These are phyloP conservation scores for Sporothrix inflata DNA, from an alignment of 2,329 filamentous ascomycete genomes.

Conservation along the genomic window DNA sequence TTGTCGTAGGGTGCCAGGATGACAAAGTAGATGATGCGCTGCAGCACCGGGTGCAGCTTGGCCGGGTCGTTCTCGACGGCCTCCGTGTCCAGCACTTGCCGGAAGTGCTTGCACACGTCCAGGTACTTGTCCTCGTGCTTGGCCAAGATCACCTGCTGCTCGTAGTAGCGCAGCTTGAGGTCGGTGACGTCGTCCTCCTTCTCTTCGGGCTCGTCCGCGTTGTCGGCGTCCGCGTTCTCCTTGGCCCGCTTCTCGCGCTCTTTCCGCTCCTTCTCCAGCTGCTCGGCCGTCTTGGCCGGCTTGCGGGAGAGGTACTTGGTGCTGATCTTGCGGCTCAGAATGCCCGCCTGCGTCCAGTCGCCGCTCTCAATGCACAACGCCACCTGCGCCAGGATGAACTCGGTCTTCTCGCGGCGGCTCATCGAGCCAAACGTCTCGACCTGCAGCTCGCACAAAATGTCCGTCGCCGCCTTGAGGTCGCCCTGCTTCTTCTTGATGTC, in stretches of 20 bases:
- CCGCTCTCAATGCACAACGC: slow-evolving; percentile 90
- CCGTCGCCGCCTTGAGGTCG: slow-evolving; percentile 84
- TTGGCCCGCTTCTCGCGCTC: slow-evolving; percentile 89
- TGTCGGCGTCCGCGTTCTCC: slow-evolving; percentile 78
- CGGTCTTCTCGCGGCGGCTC: slow-evolving; percentile 95
- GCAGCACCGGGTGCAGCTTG: slow-evolving; percentile 83
- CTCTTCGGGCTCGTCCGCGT: slow-evolving; percentile 75
- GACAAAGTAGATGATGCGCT: slow-evolving; percentile 96
- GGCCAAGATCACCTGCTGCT: slow-evolving; percentile 92
- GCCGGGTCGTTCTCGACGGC: slow-evolving; percentile 87
- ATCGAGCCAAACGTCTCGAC: slow-evolving; percentile 99
- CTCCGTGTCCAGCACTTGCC: slow-evolving; percentile 94
- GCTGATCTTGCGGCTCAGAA: slow-evolving; percentile 95
- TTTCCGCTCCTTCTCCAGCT: slow-evolving; percentile 70
- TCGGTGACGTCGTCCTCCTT: slow-evolving; percentile 91
- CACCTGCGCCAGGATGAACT: slow-evolving; percentile 96
- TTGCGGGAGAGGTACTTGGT: slow-evolving; percentile 88
- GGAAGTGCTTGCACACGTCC: slow-evolving; percentile 96
- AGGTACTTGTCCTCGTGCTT: slow-evolving; percentile 98
- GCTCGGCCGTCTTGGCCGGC: slow-evolving; percentile 75
- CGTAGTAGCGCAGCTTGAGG: slow-evolving; percentile 92
- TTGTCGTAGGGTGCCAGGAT: slow-evolving; percentile 97
- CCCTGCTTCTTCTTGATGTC: slow-evolving; percentile 97
- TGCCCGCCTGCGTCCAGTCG: slow-evolving; percentile 94
- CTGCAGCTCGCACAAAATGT: slow-evolving; percentile 95